Evolutionary conservation across 805 yeast species (phyloP), one percentile per base, ranked within the genome.

Genomic region (Saccharomyces kudriavzevii): DNA sequence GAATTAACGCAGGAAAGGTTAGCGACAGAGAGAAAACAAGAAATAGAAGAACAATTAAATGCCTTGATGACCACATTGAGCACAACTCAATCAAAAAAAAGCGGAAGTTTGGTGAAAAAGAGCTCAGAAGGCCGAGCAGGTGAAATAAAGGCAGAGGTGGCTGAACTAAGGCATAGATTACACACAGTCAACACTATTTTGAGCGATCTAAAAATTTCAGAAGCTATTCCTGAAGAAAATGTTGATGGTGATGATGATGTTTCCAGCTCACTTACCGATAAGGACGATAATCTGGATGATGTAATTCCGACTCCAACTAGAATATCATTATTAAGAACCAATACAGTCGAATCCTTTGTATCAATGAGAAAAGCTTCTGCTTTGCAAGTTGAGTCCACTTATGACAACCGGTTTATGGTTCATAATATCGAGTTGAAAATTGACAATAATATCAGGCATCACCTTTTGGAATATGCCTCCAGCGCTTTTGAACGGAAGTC

Each of bases 331-430:
- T 47, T 53, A 3, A 58, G 64, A 40, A 53, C 64, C 2, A 56
- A 57, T 17, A 66, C 71, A 0, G 57, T 67, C 5, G 67, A 66
- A 25, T 68, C 73, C 0, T 67, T 69, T 45, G 57, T 64, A 27
- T 59, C 67, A 1, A 63, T 69, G 70, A 65, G 69, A 51, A 49
- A 56, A 9, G 65, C 61, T 8, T 60, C 71, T 1, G 60, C 64
- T 10, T 51, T 66, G 2, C 54, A 63, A 10, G 59, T 56, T 3
- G 60, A 63, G 5, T 66, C 74, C 57, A 52, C 64, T 8, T 84
- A 78, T 65, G 82, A 80, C 57, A 84, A 83, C 58, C 66, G 85
- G 50, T 83, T 82, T 59, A 76, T 81, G 56, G 65, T 82, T 22
- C 85, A 83, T 55, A 77, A 79, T 54, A 67, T 83, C 40, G 77